Conservation (phyloP, 345 rosid genomes). For the Dipteronia sinensis region DNA sequence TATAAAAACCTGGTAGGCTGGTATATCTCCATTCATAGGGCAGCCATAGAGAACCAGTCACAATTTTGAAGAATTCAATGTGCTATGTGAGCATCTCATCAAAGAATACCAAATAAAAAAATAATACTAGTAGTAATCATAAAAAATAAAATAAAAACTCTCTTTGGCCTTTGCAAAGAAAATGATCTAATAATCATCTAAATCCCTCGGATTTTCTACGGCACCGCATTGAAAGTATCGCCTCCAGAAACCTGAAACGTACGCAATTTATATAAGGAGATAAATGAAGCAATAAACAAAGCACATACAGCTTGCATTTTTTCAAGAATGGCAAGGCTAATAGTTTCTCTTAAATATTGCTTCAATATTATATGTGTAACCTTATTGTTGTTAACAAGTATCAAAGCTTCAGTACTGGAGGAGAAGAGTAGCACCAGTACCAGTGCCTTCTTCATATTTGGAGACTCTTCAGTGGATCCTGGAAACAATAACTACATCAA, state of each 20-base stretch:
- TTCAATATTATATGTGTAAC: background rate
- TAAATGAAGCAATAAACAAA: background rate
- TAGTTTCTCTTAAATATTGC: background rate
- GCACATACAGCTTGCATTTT: background rate
- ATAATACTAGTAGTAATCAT: background rate
- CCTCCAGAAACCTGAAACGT: background rate
- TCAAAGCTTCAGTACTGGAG: conserved; percentile 2
- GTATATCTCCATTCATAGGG: background rate
- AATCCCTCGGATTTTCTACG: no score
- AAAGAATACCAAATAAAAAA: background rate
- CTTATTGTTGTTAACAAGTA: background rate
- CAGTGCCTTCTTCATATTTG: conserved; percentile 48
- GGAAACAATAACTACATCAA: conserved; percentile 61
- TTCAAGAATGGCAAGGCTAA: conserved; percentile 20
- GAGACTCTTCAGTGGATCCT: conserved; percentile 53
- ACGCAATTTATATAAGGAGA: background rate
- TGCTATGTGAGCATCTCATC: background rate
- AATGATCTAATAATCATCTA: background rate
- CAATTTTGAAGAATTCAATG: background rate
- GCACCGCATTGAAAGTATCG: background rate
- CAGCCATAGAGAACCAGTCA: background rate
- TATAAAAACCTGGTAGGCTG: background rate
- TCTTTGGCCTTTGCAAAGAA: background rate
- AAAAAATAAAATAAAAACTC: background rate
- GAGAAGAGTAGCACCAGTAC: conserved; percentile 6